phyloP scores from a whole-genome alignment of 306 rosid genomes.

The Cucumis sativus region Cucumber_9930_V3 NC_026657.2:29305001-29305500 shows the following conservation, averaged over 20 bases:
- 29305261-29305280: background rate
- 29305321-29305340: background rate
- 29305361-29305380: background rate
- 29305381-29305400: background rate
- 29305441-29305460: background rate
- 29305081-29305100: conserved; percentile 55
- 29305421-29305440: background rate
- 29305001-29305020: background rate
- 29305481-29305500: background rate
- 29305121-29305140: conserved; percentile 61
- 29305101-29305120: conserved; percentile 28
- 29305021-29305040: conserved; percentile 7
- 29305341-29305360: too few species aligned
- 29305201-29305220: conserved; percentile 38
- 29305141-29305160: conserved; percentile 71
- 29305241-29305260: background rate
- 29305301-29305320: background rate
- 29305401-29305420: background rate
- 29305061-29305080: conserved; percentile 83
- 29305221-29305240: background rate
- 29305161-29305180: conserved; percentile 79
- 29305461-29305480: background rate
- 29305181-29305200: conserved; percentile 64
- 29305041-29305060: conserved; percentile 92
- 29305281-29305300: background rate